Conservation (phyloP, 2,329 filamentous ascomycete genomes). For the Verticillium klebahnii region DNA sequence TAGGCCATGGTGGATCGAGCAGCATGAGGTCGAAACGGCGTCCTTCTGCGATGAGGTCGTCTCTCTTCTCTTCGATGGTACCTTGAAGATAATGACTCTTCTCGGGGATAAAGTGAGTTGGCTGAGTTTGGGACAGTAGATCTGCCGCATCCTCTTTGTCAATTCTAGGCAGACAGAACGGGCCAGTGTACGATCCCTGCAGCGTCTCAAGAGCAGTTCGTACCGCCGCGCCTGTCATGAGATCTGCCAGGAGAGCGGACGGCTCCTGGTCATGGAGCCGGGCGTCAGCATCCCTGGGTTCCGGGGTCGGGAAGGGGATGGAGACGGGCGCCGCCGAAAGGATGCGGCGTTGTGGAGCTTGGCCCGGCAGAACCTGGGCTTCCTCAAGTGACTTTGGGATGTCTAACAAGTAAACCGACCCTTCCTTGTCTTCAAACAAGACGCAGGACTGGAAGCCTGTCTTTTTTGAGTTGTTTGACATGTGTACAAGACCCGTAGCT, state of each 20-base stretch:
- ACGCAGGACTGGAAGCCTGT: not conserved
- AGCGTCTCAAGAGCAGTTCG: constrained; percentile 37
- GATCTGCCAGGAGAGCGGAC: constrained; percentile 45
- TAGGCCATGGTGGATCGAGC: constrained; percentile 79
- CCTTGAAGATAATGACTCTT: constrained; percentile 43
- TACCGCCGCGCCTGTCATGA: constrained; percentile 47
- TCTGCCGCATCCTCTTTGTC: not conserved
- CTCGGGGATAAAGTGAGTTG: constrained; percentile 31
- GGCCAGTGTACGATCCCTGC: constrained; percentile 28
- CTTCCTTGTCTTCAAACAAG: constrained; percentile 9
- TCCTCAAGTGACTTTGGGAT: constrained; percentile 66
- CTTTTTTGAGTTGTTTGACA: not conserved
- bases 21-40: constrained; percentile 63
- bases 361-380: constrained; percentile 48
- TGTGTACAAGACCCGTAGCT: not conserved
- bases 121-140: not conserved
- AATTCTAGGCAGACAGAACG: constrained; percentile 41
- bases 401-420: constrained; percentile 56
- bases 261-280: constrained; percentile 27
- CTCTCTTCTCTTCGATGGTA: constrained; percentile 35
- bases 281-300: constrained; percentile 36
- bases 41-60: constrained; percentile 34
- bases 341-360: constrained; percentile 33
- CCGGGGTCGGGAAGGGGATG: constrained; percentile 47
- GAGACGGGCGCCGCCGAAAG: constrained; percentile 39